Base-by-base conservation (phyloP, 1,284 basidiomycete species). In the Ustilago lituana region DNA sequence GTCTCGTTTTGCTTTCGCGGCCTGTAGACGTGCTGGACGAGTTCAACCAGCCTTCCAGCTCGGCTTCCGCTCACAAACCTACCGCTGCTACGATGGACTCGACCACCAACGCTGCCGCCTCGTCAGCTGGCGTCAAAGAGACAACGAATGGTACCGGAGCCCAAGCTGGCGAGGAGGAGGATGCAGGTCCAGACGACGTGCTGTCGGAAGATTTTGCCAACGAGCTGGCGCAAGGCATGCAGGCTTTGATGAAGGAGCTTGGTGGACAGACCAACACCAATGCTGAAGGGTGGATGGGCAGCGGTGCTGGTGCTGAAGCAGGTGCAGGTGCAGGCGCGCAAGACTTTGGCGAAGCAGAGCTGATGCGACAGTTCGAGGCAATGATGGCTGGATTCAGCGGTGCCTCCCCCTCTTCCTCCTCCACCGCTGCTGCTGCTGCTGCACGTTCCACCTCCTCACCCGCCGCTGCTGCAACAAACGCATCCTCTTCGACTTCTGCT, bases 181-280 rank as follows among this genome's bases (percentile, higher is more conserved):
- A 68, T 37, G 63, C 53, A 14, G 63, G 39, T 9, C 58, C 82
- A 22, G 75, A 77, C n/a, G 75, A 73, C 14, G 51, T 70, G 27
- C 61, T 80, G 8, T 71, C 69, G 12, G 57, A 79, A 36, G 79
- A 89, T 48, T 92, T 93, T 76, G 88, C 90, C 37, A 85, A 86
- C 36, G 89, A 91, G 77, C 85, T 96, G 39, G 88, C 89, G 6
- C 85, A 87, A 77, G 90, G 88, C 27, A 95, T 97, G 93, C 91
- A 93, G 79, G 85, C 85, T n/a, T 85, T 96, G 40, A 88, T 96
- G 85, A 86, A 86, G 19, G 89, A 89, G 76, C 85, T 95, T 9
- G 84, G 74, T 5, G 39, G 61, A 26, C 46, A 58, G 22, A 48
- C 58, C 24, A 44, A 59, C 27, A 51, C 33, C 11, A 23, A 58